Conservation (phyloP, 805 yeast genomes). For the Starmera dryadoides region DNA sequence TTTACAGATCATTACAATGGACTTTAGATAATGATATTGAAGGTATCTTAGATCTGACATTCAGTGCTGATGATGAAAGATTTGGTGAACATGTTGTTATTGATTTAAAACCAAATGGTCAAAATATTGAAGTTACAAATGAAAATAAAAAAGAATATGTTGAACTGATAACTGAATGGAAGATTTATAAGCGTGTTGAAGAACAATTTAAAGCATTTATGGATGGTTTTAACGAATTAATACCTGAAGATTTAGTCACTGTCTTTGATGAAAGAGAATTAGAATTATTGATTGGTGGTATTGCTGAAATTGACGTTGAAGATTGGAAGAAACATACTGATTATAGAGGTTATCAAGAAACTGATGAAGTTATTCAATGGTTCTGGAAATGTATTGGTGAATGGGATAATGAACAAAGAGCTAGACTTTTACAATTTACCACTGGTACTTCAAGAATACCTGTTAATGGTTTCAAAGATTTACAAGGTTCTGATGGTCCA, state of each 20-base stretch:
- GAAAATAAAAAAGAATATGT: constrained; percentile 94
- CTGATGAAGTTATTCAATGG: constrained; percentile 96
- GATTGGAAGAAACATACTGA: constrained; percentile 99
- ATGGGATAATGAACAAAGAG: constrained; percentile 97
- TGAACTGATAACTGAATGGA: constrained; percentile 93
- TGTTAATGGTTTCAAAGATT: constrained; percentile 96
- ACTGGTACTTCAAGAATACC: constrained; percentile 99
- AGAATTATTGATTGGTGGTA: constrained; percentile 95
- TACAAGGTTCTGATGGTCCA: constrained; percentile 99
- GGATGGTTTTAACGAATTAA: constrained; percentile 95
- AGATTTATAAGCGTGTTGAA: constrained; percentile 84
- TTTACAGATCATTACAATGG: constrained; percentile 93
- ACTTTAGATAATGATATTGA: constrained; percentile 91
- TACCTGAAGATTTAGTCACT: constrained; percentile 93
- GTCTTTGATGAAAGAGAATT: constrained; percentile 97
- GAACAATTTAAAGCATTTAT: constrained; percentile 95
- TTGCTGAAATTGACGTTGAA: constrained; percentile 94
- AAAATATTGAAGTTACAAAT: constrained; percentile 85
- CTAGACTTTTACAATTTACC: constrained; percentile 91
- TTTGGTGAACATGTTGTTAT: constrained; percentile 89
- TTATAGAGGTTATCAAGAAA: constrained; percentile 95
- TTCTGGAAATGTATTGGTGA: constrained; percentile 91
- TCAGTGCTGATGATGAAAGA: constrained; percentile 85
- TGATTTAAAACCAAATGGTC: constrained; percentile 86
- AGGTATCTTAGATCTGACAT: constrained; percentile 79